These are phyloP conservation scores for Zygosaccharomyces pseudorouxii DNA, from an alignment of 805 yeast genomes.

Conservation along the genomic window DNA sequence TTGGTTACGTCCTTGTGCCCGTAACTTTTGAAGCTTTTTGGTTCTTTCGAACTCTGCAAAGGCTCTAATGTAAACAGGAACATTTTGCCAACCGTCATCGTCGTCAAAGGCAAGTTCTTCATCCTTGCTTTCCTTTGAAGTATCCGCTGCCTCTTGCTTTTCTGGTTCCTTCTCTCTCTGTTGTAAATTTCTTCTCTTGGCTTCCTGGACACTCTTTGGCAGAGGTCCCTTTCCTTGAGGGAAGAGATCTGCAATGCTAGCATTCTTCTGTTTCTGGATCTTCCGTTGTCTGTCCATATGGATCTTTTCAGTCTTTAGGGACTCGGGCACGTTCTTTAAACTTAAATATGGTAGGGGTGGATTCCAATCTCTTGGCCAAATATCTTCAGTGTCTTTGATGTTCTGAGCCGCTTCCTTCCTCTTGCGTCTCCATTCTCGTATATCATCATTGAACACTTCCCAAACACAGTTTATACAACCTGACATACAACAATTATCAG, in stretches of 20 bases:
- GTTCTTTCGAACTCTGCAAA: conserved; percentile 80
- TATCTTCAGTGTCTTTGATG: conserved; percentile 39
- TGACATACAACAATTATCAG: conserved; percentile 96
- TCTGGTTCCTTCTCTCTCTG: conserved; percentile 12
- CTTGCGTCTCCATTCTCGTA: conserved; percentile 69
- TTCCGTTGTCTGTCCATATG: conserved; percentile 21
- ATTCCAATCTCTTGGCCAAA: conserved; percentile 65
- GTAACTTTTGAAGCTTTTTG: conserved; percentile 38
- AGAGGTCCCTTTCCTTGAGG: conserved; percentile 30
- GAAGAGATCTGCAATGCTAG: conserved; percentile 32
- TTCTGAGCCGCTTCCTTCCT: conserved; percentile 56
- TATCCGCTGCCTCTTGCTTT: conserved; percentile 2
- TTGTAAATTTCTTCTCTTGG: conserved; percentile 19
- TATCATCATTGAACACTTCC: conserved; percentile 86
- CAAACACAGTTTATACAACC: conserved; percentile 97
- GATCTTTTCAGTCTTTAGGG: conserved; percentile 31
- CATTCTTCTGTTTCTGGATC: conserved; percentile 12
- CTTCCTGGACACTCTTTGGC: conserved; percentile 36
- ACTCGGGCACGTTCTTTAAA: conserved; percentile 42
- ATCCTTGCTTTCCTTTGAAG: conserved; percentile 13
- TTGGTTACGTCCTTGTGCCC: background rate
- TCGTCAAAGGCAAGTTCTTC: conserved; percentile 28
- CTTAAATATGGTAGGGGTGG: conserved; percentile 46
- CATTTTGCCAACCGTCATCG: conserved; percentile 50
- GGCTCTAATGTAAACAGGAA: conserved; percentile 72